These are phyloP conservation scores for Nemania serpens DNA, from an alignment of 2,329 filamentous ascomycete genomes.

Conservation along the genomic window DNA sequence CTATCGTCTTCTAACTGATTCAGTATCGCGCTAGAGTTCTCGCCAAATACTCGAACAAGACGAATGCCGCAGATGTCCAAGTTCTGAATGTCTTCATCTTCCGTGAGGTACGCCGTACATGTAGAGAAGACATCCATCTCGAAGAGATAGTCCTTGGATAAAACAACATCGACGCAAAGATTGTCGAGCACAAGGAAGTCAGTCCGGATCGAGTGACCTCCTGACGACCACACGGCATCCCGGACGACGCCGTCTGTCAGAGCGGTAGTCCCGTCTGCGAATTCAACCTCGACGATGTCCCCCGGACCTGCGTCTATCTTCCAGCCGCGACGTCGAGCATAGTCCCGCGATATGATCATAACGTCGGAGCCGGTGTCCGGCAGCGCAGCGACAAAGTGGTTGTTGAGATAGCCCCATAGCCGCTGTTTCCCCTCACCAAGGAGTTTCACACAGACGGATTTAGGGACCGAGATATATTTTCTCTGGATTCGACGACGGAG, in stretches of 20 bases:
- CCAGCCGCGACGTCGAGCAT: background rate
- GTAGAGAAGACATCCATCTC: constrained; percentile 2
- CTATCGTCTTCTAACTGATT: background rate
- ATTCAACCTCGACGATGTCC: constrained; percentile 8
- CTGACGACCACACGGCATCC: background rate
- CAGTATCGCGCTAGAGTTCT: background rate
- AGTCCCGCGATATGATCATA: background rate
- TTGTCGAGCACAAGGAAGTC: constrained; percentile 11
- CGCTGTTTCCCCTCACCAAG: background rate
- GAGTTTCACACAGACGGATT: background rate
- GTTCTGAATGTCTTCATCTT: background rate
- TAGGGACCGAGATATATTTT: background rate
- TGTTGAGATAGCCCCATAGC: background rate
- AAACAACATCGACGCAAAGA: constrained; percentile 1
- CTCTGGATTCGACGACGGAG: background rate
- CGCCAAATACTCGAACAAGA: constrained; percentile 4
- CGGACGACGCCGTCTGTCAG: background rate
- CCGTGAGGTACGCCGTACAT: background rate
- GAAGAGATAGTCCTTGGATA: constrained; percentile 9
- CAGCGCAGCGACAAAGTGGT: background rate
- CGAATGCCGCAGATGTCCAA: constrained; percentile 2
- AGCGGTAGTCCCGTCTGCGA: constrained; percentile 2
- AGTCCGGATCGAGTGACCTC: background rate
- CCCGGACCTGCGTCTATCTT: background rate
- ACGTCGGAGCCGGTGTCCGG: constrained; percentile 8